Conservation (phyloP, 352 stramenopile genomes). For the Globisporangium camurandrum region DNA sequence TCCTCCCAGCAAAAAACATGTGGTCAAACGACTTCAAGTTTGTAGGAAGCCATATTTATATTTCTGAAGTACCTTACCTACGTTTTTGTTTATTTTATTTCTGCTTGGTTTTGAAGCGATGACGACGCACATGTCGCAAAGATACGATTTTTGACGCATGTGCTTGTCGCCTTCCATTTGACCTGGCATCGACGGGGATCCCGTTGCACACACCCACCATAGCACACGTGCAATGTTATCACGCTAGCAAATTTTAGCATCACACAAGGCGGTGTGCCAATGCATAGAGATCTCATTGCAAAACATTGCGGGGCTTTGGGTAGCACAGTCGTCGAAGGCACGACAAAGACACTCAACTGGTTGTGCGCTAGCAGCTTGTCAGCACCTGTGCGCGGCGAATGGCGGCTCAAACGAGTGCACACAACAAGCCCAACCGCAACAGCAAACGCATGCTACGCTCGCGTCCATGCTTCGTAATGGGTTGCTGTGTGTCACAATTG, state of each 20-base stretch:
- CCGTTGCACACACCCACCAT: no score
- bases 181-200: no score
- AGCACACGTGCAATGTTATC: no score
- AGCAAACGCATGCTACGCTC: no score
- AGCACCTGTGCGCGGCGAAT: no score
- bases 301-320: no score
- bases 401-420: neutral
- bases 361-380: neutral
- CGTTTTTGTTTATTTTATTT: neutral
- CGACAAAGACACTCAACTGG: neutral
- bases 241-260: no score
- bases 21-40: neutral
- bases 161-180: no score
- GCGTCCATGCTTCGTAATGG: constrained; percentile 38
- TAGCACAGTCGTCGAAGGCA: no score
- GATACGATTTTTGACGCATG: neutral
- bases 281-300: no score
- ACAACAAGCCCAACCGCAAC: neutral
- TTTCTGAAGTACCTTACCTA: no score
- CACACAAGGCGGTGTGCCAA: no score
- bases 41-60: neutral
- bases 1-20: neutral
- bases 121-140: neutral
- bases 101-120: neutral
- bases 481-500: constrained; percentile 46